Evolutionary conservation across 345 rosid species (phyloP), one percentile per base, ranked within the genome.

Genomic region (Brassica rapa): DNA sequence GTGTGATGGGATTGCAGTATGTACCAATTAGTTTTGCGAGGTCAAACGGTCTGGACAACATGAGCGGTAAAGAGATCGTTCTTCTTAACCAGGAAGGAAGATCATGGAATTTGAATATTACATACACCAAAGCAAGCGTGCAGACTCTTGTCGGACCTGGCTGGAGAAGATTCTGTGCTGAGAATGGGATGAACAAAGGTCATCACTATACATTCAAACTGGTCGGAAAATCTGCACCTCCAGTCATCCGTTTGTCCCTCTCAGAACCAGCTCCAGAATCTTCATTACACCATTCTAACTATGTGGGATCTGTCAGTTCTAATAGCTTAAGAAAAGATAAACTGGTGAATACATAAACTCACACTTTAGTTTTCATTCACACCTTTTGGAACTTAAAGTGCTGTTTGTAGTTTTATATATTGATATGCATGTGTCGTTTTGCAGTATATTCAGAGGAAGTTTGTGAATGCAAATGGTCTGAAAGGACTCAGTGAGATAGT

Each of bases 131-230:
- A 19, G 1, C 5, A 29, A 15, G 43, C 67, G 16, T 1, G 68
- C 43, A 80, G 0, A 70, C 72, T 41, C 32, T 5, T 23, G 39
- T 14, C 71, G 24, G 30, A 70, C 43, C 62, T 1, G 83, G 83
- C 12, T 74, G 80, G 83, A 56, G 0, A 53, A 74, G 55, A 1
- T 74, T 80, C 68, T 80, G 83, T 33, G 24, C 2, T 69, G 76
- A 3, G 2, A 80, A 80, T 64, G 62, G 43, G 39, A 53, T 75
- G 68, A 30, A 4, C 0, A 23, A 7, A 37, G 75, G 76, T 74
- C 53, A 9, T 3, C 24, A n/a, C 7, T 75, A 2, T 21, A 62
- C 41, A 15, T 56, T 70, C 55, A 56, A 74, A 74, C 71, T 80
- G 10, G 76, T 80, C 61, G 1, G 0, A 8, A 57, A 57, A 57